Evolutionary conservation across 257 asterid genomes (phyloP), one percentile per base, ranked within the genome.

Genomic region (Sherardia arvensis): DNA sequence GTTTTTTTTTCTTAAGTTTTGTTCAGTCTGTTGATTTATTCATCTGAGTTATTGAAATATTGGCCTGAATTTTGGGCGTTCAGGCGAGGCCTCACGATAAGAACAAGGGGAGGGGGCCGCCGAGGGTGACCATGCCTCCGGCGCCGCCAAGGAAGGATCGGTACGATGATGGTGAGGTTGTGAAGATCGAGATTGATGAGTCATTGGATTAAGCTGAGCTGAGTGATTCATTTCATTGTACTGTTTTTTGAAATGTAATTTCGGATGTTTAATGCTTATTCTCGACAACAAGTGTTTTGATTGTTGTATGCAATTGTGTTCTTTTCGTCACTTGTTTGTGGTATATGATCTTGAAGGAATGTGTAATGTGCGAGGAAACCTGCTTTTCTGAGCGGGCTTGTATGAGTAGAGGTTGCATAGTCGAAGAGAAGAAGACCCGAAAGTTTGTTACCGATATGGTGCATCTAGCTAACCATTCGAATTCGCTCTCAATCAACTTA

Each of bases 41-140:
- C 7, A 40, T 43, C n/a, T 29, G 62, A 55, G 61, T 36, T 5
- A 28, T 48, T 49, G 59, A 27, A n/a, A 63, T 65, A 29, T 58
- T 59, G 28, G 28, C 34, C 15, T 43, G 51, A 43, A 43, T 45
- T n/a, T n/a, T 68, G 73, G 29, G 11, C n/a, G 6, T n/a, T n/a
- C 59, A 92, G 99, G 95, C 99, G 61, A 81, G 99, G 91, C 99
- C 95, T 21, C 81, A 67, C 82, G 64, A 80, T 65, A 90, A 87
- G 85, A 83, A 77, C 43, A 90, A 93, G 77, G 97, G 97, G 61
- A 80, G 97, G 82, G 99, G 97, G 29, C 99, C 99, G 71, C 92
- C 99, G 68, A 90, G 96, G 86, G 96, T 83, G 61, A 71, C 79
- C 66, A 78, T 82, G 59, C 99, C 99, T 53, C 97, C 97, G 43